phyloP scores from a whole-genome alignment of 2,329 filamentous ascomycete species.

The Penicillium sp. region DNA sequence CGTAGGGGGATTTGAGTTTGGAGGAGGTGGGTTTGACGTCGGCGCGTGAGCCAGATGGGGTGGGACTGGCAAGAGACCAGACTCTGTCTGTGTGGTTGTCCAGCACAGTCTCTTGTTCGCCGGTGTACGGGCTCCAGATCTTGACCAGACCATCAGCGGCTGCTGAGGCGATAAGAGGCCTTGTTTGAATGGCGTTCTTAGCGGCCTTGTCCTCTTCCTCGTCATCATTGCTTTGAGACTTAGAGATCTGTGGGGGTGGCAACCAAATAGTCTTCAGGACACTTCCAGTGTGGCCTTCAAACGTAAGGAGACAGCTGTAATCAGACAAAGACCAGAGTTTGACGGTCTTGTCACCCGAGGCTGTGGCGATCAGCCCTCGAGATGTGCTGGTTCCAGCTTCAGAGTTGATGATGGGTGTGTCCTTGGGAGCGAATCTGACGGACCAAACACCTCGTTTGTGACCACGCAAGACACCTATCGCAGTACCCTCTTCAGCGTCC shows the following conservation, averaged over 20 bases:
- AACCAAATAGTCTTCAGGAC: conserved; percentile 94
- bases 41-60: conserved; percentile 34
- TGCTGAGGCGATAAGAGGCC: conserved; percentile 67
- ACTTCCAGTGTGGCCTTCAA: conserved; percentile 95
- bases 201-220: conserved; percentile 29
- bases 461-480: conserved; percentile 84
- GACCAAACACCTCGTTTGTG: conserved; percentile 97
- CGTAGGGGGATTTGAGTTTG: conserved; percentile 51
- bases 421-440: conserved; percentile 80
- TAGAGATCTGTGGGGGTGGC: conserved; percentile 47
- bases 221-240: conserved; percentile 36
- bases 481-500: conserved; percentile 85
- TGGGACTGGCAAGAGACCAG: conserved; percentile 78
- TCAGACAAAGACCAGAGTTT: conserved; percentile 92
- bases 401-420: conserved; percentile 73
- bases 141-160: conserved; percentile 95
- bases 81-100: conserved; percentile 97
- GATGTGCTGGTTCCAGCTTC: conserved; percentile 68
- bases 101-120: conserved; percentile 82
- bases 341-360: conserved; percentile 92
- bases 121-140: conserved; percentile 85
- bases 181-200: conserved; percentile 33
- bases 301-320: conserved; percentile 88
- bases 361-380: conserved; percentile 82
- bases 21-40: conserved; percentile 31